Evolutionary conservation across 1,284 basidiomycete species (phyloP).

Genomic region (Lignosus rhinocerotis): DNA sequence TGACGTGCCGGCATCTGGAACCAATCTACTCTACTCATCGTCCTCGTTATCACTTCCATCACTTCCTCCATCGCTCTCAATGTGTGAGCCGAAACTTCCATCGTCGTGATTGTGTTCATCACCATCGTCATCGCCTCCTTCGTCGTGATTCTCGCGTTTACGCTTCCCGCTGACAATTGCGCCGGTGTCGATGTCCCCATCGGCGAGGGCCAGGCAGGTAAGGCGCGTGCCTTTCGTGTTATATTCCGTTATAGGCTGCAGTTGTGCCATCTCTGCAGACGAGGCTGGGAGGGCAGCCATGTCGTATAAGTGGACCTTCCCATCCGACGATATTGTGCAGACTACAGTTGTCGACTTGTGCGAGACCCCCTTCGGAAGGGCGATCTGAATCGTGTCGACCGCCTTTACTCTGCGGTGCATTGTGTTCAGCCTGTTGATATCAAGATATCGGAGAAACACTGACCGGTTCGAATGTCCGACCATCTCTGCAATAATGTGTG

Average conservation of each 20-base stretch:
- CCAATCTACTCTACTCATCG: slow-evolving; percentile 1
- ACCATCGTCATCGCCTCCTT: slow-evolving; percentile 13
- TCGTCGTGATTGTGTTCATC: not conserved
- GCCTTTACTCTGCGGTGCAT: slow-evolving; percentile 61
- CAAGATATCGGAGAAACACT: not conserved
- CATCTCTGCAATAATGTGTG: slow-evolving; percentile 61
- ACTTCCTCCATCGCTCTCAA: slow-evolving; percentile 7
- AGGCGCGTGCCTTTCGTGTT: slow-evolving; percentile 84
- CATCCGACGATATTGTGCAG: slow-evolving; percentile 82
- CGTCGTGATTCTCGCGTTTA: slow-evolving; percentile 37
- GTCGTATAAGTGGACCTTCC: slow-evolving; percentile 80
- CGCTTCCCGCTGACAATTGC: slow-evolving; percentile 35
- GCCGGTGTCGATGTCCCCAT: slow-evolving; percentile 43
- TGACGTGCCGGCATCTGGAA: too few species aligned
- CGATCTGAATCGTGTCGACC: slow-evolving; percentile 60
- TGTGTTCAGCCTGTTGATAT: not conserved
- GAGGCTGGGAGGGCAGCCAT: slow-evolving; percentile 45
- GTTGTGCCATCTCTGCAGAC: slow-evolving; percentile 35
- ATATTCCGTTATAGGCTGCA: slow-evolving; percentile 65
- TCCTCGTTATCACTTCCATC: slow-evolving; percentile 17
- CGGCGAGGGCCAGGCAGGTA: slow-evolving; percentile 77
- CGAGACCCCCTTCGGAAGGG: slow-evolving; percentile 42
- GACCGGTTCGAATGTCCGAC: slow-evolving; percentile 77
- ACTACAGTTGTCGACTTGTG: slow-evolving; percentile 59
- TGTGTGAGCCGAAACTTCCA: slow-evolving; percentile 1